Base-by-base conservation (phyloP, 108 stramenopile genomes). In the Nitzschia sp. region DNA sequence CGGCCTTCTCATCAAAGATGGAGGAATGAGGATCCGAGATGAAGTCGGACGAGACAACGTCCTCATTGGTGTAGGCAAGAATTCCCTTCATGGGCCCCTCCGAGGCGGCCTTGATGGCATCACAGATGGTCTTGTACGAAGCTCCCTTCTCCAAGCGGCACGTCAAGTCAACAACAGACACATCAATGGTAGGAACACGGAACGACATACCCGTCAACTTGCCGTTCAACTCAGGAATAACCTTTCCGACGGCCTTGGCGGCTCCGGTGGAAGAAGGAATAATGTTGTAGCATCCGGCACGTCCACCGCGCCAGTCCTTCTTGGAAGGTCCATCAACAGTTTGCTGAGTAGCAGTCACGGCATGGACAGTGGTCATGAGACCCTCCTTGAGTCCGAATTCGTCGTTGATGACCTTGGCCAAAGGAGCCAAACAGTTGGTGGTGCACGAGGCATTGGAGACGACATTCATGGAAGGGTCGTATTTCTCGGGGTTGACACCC, bases 161-260 rank as follows among this genome's bases (percentile, higher is more conserved):
- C 60, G 99, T 99, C 68, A 99, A 91, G 76, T 99, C 99, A 49
- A 99, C 98, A 30, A 98, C 97, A 28, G 97, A 98, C 28, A 99
- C 99, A 64, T 99, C 95, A 69, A 94, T 94, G 35, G 96, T 97
- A 28, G 99, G 99, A n/a, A 99, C 98, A 72, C 99, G 97, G 95
- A 99, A 98, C 1, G 95, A 79, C 98, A 99, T 98, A 62, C 98
- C 98, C 6, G 98, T 99, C 61, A 99, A 95, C 95, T 99, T 99
- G 32, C 98, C 97, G 68, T 98, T 97, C 68, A 99, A 78, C 71
- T 85, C 84, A 27, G 98, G 98, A 61, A 98, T 97, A 64, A 97
- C 96, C 84, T 96, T 96, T 33, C 95, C 96, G 46, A 98, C 95
- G 32, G 97, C 94, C 86, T 97, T 96, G 75, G 97, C 97, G 30